Evolutionary conservation across 805 yeast species (phyloP), one percentile per base, ranked within the genome.

Genomic region (Osmozyma mogii): DNA sequence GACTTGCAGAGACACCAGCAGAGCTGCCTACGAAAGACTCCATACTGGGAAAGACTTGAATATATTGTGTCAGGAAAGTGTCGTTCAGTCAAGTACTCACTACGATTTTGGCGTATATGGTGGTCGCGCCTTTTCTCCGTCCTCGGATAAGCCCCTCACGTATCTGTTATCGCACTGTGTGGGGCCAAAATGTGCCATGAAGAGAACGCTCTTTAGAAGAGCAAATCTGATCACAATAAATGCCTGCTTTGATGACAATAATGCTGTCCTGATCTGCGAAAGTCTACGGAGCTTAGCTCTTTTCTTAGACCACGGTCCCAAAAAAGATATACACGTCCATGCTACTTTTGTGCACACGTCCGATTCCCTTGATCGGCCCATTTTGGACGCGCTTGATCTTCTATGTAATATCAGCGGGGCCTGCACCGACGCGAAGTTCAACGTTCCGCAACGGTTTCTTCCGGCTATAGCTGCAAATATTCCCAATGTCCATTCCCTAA

Each of bases 71-170:
- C n/a, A n/a, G n/a, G n/a, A 18, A 18, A 19, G 13, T n/a, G 29
- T 16, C 5, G n/a, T 17, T 9, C 29, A 17, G 6, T 9, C 14
- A 18, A 19, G 19, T 12, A 6, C 9, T 13, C 32, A 30, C 13
- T 25, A 12, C 14, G 28, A 25, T 10, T 30, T 25, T 12, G 32
- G 32, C 6, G 13, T 30, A 15, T 30, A 30, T 17, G 32, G n/a
- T n/a, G n/a, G n/a, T n/a, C n/a, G n/a, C n/a, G 29, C 8, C 11
- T 5, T 10, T 12, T 24, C 11, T 12, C 13, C 7, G 19, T 16
- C 6, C 6, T 9, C n/a, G 4, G 6, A 7, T 5, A 7, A 5
- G 9, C 6, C 19, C 6, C 15, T 13, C 11, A 16, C 11, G 7
- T 9, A 5, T 14, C 11, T 14, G 4, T 12, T 6, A 16, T 24